These are phyloP conservation scores for Paspalum vaginatum DNA, from an alignment of 176 grass and related monocot genomes.

Conservation along the genomic window DNA sequence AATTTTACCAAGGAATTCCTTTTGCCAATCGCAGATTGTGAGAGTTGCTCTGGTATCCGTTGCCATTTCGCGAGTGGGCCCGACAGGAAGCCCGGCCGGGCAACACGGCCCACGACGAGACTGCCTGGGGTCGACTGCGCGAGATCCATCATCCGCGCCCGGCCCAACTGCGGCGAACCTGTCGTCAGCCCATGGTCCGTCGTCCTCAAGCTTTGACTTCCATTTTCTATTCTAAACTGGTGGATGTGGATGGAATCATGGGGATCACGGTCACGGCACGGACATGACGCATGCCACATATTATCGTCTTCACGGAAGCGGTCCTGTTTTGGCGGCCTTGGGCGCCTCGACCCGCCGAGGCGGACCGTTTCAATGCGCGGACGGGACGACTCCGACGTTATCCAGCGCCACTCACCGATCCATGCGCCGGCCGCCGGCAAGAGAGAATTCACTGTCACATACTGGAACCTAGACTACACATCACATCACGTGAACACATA, in stretches of 20 bases:
- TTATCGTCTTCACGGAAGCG: neutral
- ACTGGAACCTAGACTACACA: neutral
- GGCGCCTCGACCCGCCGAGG: conserved; percentile 29
- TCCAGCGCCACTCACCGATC: neutral
- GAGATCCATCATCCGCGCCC: neutral
- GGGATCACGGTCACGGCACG: too few species aligned
- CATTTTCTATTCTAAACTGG: too few species aligned
- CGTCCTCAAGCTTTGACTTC: too few species aligned
- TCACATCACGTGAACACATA: neutral
- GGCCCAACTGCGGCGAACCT: too few species aligned
- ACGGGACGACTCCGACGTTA: neutral
- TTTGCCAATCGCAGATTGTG: too few species aligned
- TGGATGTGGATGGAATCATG: too few species aligned
- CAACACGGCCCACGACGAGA: neutral
- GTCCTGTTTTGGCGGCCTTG: conserved; percentile 44
- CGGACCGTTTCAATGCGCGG: conserved; percentile 34
- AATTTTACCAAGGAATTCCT: too few species aligned
- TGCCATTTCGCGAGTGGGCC: neutral
- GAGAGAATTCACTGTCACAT: conserved; percentile 28
- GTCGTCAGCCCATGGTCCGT: too few species aligned
- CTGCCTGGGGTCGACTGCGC: too few species aligned
- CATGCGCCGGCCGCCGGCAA: conserved; percentile 29
- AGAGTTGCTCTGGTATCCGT: too few species aligned
- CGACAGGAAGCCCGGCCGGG: neutral
- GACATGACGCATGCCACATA: neutral